A percentile compares a stretch with the other conserved stretches of the same genome.
phyloP scores from a whole-genome alignment of 805 yeast genomes.

The Hanseniaspora lachancei region DNA sequence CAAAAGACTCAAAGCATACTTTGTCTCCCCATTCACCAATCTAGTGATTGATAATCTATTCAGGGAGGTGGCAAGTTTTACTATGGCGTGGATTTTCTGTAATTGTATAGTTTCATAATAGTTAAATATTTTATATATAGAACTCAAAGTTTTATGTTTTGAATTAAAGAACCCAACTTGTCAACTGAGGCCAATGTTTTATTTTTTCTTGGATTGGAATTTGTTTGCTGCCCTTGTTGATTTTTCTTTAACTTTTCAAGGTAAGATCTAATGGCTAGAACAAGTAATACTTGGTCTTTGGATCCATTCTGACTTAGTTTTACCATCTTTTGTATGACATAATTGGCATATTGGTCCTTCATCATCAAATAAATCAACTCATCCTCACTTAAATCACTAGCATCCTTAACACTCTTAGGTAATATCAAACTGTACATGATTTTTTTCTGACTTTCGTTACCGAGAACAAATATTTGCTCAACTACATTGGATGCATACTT shows the following conservation, averaged over 20 bases:
- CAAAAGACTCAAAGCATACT: slow-evolving; percentile 24
- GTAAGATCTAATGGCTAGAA: slow-evolving; percentile 65
- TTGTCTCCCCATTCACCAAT: slow-evolving; percentile 29
- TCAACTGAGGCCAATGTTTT: slow-evolving; percentile 29
- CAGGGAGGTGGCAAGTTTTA: slow-evolving; percentile 38
- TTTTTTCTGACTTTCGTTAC: slow-evolving; percentile 48
- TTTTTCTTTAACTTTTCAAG: slow-evolving; percentile 42
- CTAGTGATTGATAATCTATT: slow-evolving; percentile 34
- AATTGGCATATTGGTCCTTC: slow-evolving; percentile 96
- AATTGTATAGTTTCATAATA: slow-evolving; percentile 33
- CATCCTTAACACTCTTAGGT: slow-evolving; percentile 35
- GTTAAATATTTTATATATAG: not conserved
- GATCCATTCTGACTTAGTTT: slow-evolving; percentile 51
- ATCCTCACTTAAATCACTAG: slow-evolving; percentile 42
- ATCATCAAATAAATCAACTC: slow-evolving; percentile 79
- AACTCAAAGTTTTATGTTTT: not conserved
- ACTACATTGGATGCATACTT: slow-evolving; percentile 96
- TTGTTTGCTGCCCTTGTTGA: not conserved
- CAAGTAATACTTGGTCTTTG: slow-evolving; percentile 53
- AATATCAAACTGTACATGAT: slow-evolving; percentile 55
- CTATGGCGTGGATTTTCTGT: slow-evolving; percentile 48
- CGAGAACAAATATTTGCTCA: slow-evolving; percentile 77
- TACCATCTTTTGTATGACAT: slow-evolving; percentile 88
- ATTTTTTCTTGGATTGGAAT: slow-evolving; percentile 13
- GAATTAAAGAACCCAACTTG: slow-evolving; percentile 25